Percentiles rank a stretch among this genome's conserved stretches.
Evolutionary conservation across 106 monocot genomes (phyloP).

Genomic region (Apostasia ramifera): DNA sequence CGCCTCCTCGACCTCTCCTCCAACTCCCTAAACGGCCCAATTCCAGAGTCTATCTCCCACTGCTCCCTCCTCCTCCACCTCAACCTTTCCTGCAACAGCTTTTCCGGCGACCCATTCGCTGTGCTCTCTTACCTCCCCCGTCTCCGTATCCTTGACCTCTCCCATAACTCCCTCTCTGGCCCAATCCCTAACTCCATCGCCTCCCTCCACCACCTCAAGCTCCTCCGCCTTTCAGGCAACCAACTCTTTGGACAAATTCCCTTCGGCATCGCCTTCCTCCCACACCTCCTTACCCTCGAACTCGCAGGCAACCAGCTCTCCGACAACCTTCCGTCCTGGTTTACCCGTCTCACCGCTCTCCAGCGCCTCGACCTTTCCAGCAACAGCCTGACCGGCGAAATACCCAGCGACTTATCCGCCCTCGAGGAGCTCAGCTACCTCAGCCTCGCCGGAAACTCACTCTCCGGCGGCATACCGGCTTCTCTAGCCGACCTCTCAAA

Average conservation of each 20-base stretch:
- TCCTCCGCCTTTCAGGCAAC: slow-evolving; percentile 40
- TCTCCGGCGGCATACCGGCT: slow-evolving; percentile 53
- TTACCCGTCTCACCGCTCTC: slow-evolving; percentile 40
- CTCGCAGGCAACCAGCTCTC: slow-evolving; percentile 53
- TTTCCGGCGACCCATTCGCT: slow-evolving; percentile 39
- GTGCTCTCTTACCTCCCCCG: slow-evolving; percentile 28
- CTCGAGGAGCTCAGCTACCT: slow-evolving; percentile 41
- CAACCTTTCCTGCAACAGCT: slow-evolving; percentile 58
- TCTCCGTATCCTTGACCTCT: slow-evolving; percentile 66
- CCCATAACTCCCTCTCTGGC: slow-evolving; percentile 53
- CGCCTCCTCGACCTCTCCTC: slow-evolving; percentile 40
- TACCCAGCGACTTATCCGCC: slow-evolving; percentile 31
- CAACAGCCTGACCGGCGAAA: slow-evolving; percentile 41
- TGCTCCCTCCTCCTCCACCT: slow-evolving; percentile 45
- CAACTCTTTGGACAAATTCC: slow-evolving; percentile 56
- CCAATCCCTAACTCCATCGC: slow-evolving; percentile 31
- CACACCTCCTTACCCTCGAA: slow-evolving; percentile 46
- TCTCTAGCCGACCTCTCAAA: slow-evolving; percentile 29
- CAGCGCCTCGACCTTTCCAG: slow-evolving; percentile 49
- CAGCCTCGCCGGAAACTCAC: slow-evolving; percentile 36
- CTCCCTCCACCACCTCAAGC: slow-evolving; percentile 49
- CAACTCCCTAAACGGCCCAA: slow-evolving; percentile 48
- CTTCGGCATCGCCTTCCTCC: slow-evolving; percentile 42
- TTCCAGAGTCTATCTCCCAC: slow-evolving; percentile 32
- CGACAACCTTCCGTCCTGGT: slow-evolving; percentile 48